phyloP scores from a whole-genome alignment of 2,329 filamentous ascomycete species.

The Nemania bipapillata region DNA sequence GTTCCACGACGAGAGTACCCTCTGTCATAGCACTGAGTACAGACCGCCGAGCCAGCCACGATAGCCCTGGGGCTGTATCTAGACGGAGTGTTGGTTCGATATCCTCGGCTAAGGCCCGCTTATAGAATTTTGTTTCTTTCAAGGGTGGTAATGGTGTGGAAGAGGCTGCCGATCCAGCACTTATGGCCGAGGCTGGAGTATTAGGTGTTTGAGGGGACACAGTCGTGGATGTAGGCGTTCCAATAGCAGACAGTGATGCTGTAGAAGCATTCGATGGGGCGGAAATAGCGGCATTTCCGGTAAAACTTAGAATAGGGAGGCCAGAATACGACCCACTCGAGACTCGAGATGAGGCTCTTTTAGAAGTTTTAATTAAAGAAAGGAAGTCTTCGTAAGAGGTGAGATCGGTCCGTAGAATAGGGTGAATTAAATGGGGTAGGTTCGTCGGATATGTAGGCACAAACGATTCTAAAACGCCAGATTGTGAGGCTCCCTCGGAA shows the following conservation, averaged over 20 bases:
- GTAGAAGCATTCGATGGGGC: conserved; percentile 69
- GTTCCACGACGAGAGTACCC: conserved; percentile 88
- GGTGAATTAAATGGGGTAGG: conserved; percentile 84
- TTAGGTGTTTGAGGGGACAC: conserved; percentile 69
- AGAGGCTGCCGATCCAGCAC: conserved; percentile 56
- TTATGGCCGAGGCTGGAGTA: conserved; percentile 65
- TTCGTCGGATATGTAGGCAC: conserved; percentile 71
- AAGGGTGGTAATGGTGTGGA: conserved; percentile 67
- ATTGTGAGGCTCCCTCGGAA: conserved; percentile 53
- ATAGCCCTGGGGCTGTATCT: conserved; percentile 88
- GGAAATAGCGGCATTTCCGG: conserved; percentile 59
- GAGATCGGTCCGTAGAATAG: conserved; percentile 84
- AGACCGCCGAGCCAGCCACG: conserved; percentile 88
- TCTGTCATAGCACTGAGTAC: conserved; percentile 86
- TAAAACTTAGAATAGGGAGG: conserved; percentile 65
- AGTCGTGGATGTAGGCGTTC: conserved; percentile 58
- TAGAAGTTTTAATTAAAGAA: conserved; percentile 76
- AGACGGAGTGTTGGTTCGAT: conserved; percentile 93
- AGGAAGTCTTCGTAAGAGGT: conserved; percentile 86
- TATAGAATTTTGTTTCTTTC: conserved; percentile 94
- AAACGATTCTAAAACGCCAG: conserved; percentile 57
- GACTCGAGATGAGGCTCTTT: conserved; percentile 68
- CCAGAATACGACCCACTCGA: conserved; percentile 77
- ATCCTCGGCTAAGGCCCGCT: conserved; percentile 86
- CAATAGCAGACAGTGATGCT: conserved; percentile 65